Conservation (phyloP, 192 early-diverging fungal species). For the Coemansia sp. region DNA sequence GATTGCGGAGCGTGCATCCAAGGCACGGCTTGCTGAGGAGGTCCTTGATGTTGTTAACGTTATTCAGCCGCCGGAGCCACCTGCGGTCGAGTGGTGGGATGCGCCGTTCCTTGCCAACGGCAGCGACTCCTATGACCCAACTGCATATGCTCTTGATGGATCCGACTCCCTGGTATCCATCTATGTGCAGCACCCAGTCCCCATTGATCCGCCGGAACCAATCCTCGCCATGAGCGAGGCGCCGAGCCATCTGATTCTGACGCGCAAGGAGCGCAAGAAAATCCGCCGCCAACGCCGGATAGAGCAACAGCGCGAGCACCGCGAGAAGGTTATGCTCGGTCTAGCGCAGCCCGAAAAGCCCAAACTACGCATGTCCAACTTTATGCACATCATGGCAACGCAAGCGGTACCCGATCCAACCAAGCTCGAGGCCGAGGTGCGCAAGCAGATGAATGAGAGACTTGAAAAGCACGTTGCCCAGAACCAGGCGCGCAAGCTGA, state of each 20-base stretch:
- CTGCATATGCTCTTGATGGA: conserved; percentile 41
- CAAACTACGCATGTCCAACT: conserved; percentile 87
- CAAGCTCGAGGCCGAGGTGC: conserved; percentile 88
- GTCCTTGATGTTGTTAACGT: conserved; percentile 24
- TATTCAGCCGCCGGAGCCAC: conserved; percentile 67
- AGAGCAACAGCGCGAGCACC: conserved; percentile 88
- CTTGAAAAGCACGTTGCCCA: conserved; percentile 77
- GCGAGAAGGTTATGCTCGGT: conserved; percentile 92
- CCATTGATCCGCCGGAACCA: conserved; percentile 31
- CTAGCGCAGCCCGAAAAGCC: conserved; percentile 89
- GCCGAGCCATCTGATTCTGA: conserved; percentile 40
- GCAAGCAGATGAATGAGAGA: conserved; percentile 79
- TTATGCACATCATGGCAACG: conserved; percentile 93
- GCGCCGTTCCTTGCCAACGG: conserved; percentile 71
- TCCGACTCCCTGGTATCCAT: conserved; percentile 57
- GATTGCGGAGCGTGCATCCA: conserved; percentile 31
- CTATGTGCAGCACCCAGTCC: conserved; percentile 41
- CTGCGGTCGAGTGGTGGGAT: conserved; percentile 98
- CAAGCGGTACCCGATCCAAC: conserved; percentile 96
- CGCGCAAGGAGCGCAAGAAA: conserved; percentile 82
- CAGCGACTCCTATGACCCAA: conserved; percentile 61
- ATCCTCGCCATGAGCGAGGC: conserved; percentile 20
- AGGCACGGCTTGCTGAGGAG: conserved; percentile 37
- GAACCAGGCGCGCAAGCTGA: conserved; percentile 82
- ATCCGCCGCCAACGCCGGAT: conserved; percentile 82